Base-by-base conservation (phyloP, 2,329 filamentous ascomycete species). In the Fusarium vanettenii region DNA sequence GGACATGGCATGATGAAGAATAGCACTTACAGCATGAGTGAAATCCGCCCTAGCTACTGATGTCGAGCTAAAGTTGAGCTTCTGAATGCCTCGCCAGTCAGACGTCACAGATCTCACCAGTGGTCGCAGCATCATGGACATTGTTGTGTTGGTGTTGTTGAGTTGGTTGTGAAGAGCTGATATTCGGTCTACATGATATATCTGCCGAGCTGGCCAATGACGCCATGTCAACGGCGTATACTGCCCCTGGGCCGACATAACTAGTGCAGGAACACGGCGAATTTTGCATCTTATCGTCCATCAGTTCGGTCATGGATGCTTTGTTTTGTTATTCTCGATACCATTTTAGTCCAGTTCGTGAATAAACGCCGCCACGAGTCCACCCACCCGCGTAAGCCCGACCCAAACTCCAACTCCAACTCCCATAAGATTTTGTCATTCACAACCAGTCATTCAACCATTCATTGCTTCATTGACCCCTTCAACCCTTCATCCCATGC, bases 11-110 rank as follows among this genome's bases (percentile, higher is more conserved):
- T 43, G 31, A 57, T 55, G 35, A 13, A 59, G 27, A 31, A 22
- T 33, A 55, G 29, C 22, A 79, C 84, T 79, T 81, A 86, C 84
- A n/a, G 82, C 82, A 72, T 87, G 86, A 2, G 86, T 86, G 61
- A 87, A 88, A 76, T 88, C 86, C 16, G 83, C 84, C 8, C 67
- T 73, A 1, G 66, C 67, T 7, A 78, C 66, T 6, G 81, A 41
- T 9, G 82, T 83, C 9, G 81, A 80, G 52, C 84, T 86, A 64
- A 87, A 87, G 18, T 43, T 56, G 6, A 70, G 69, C 18, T 62
- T 76, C n/a, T 79, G 75, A 5, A 67, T 10, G 18, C 25, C 22
- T 29, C 61, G 25, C 18, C 59, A 20, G 16, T 29, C 50, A n/a
- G 22, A 29, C 3, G 59, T 29, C 5, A 69, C 1, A 14, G 61